Base-by-base conservation (phyloP, 2,329 filamentous ascomycete genomes). In the Thielaviopsis punctulata region DNA sequence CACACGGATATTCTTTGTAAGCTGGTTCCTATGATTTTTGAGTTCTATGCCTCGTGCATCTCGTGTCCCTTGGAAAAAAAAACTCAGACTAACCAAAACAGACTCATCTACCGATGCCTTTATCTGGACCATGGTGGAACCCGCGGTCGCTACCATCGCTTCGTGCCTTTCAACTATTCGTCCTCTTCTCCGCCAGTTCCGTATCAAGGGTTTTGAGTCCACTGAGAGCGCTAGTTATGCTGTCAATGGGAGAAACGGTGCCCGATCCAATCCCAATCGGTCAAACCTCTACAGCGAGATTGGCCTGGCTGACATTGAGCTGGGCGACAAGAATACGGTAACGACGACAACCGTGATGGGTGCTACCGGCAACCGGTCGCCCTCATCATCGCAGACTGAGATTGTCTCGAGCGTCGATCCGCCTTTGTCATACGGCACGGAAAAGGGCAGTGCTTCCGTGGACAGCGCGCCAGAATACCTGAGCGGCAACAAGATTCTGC, bases 111-210 rank as follows among this genome's bases (percentile, higher is more conserved):
- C 73, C 3, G 65, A 74, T 55, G 68, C 73, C 33, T 73, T 74
- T 68, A 66, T 76, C 6, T 77, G 74, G 74, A 76, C 72, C 9
- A 62, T 77, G n/a, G 64, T 77, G 51, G 74, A 77, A 58, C 73
- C 73, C 1, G 73, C 73, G 5, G 68, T 77, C 21, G 73, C 73
- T 54, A 77, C 77, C 45, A 61, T 72, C 23, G 74, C 74, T 12
- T 69, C 73, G 1, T 75, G 71, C 55, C 63, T 77, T 10, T 72
- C 71, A 21, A 77, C 74, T 4, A 73, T 77, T 27, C 70, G 73
- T 2, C 74, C 74, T 3, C 65, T 77, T 1, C 67, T 77, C 33
- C 71, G 73, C 33, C 63, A 64, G n/a, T 65, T 69, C 63, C 67
- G 63, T 56, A 61, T 76, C 12, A 66, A 58, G 21, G 73, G 72